Evolutionary conservation across 2,329 filamentous ascomycete genomes (phyloP).

Genomic region (Penicillium italicum): DNA sequence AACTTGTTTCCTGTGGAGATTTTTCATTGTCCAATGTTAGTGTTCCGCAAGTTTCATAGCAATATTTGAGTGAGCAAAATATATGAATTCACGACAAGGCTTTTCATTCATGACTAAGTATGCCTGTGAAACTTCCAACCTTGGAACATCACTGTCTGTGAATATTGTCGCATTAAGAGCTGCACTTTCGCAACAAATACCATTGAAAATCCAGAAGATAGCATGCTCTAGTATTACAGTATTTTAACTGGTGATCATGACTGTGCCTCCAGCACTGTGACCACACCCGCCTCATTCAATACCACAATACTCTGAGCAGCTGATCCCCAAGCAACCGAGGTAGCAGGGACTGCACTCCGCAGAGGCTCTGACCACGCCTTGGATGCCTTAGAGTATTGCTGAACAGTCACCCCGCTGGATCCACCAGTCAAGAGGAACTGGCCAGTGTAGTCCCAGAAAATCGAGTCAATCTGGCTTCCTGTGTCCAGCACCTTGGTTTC

Average conservation of each 20-base stretch:
- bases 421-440: conserved; percentile 86
- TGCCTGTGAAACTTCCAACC: background rate
- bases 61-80: background rate
- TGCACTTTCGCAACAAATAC: conserved; percentile 19
- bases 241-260: conserved; percentile 37
- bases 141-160: background rate
- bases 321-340: conserved; percentile 72
- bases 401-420: conserved; percentile 74
- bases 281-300: conserved; percentile 68
- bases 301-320: conserved; percentile 71
- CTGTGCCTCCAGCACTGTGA: conserved; percentile 65
- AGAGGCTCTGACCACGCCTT: conserved; percentile 90
- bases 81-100: background rate
- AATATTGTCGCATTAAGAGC: conserved; percentile 11
- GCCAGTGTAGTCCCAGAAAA: conserved; percentile 91
- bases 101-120: background rate
- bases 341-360: conserved; percentile 68
- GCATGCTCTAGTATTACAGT: conserved; percentile 26
- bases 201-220: conserved; percentile 15
- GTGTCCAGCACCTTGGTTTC: conserved; percentile 81
- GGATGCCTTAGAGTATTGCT: conserved; percentile 80
- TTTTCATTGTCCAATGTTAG: background rate
- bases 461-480: conserved; percentile 69
- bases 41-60: background rate
- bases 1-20: background rate